Evolutionary conservation across 345 rosid species (phyloP), one percentile per base, ranked within the genome.

Genomic region (Populus deltoides): DNA sequence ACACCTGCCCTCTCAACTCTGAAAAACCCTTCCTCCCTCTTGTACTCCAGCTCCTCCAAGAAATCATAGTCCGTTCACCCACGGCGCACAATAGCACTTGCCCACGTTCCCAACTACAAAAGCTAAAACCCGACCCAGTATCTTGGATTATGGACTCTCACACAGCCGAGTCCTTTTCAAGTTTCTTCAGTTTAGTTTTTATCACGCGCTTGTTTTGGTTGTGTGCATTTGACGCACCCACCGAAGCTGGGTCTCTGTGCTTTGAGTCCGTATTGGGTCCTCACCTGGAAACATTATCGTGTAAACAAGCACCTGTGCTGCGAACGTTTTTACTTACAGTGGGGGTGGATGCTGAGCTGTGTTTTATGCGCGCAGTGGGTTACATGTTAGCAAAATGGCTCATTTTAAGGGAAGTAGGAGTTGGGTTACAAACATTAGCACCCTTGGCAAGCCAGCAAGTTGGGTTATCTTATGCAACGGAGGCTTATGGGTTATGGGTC

Each of bases 101-200:
- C 83, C 90, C 92, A 0, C 91, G 88, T n/a, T 83, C 93, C 3
- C 88, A 87, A 80, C 86, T 86, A 62, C 91, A 84, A 5, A 87
- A 85, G 57, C 85, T 94, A 74, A 88, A 86, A 79, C 87, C 95
- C 38, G 92, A 89, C 29, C 92, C 94, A 4, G 71, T 93, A 65
- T 73, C 86, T 29, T 92, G 98, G 98, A 85, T 94, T 76, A 87
- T 94, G 90, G 92, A 90, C 69, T 86, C 94, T 74, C 94, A 94
- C 85, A 84, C 97, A 1, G 88, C 90, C 0, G 97, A 92, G 49
- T 90, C 97, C 0, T 87, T 94, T 68, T 92, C 97, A 3, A 83
- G 85, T 36, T 90, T 93, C 84, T 94, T 94, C 78, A 85, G 86
- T 73, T 71, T 92, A 33, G 84, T 93, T 18, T 83, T 94, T 74